Evolutionary conservation across 2,329 filamentous ascomycete genomes (phyloP).

Genomic region (Drechslerella stenobrocha): DNA sequence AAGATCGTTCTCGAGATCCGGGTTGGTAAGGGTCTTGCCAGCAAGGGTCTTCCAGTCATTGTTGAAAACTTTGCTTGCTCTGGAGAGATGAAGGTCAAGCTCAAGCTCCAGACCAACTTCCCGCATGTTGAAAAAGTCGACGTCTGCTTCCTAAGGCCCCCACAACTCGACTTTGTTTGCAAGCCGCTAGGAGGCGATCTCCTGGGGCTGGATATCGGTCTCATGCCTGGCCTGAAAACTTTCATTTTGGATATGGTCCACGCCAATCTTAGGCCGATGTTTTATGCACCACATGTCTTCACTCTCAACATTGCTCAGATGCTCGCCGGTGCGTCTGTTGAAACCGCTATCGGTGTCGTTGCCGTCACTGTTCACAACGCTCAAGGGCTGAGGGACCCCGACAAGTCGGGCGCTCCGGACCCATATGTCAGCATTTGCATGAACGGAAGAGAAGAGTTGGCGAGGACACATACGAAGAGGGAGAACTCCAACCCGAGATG

Average conservation of each 20-base stretch:
- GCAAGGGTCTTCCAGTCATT: constrained; percentile 94
- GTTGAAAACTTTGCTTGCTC: constrained; percentile 97
- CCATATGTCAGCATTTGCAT: constrained; percentile 85
- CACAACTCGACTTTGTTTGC: constrained; percentile 93
- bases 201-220: constrained; percentile 98
- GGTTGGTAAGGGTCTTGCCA: constrained; percentile 92
- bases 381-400: constrained; percentile 88
- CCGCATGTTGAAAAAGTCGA: constrained; percentile 94
- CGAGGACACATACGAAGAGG: constrained; percentile 82
- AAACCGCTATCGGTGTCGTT: constrained; percentile 92
- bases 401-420: constrained; percentile 89
- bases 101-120: constrained; percentile 94
- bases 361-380: constrained; percentile 90
- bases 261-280: constrained; percentile 89
- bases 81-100: constrained; percentile 92
- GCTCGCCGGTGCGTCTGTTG: constrained; percentile 88
- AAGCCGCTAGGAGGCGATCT: constrained; percentile 94
- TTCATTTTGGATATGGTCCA: constrained; percentile 98
- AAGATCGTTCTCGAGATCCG: constrained; percentile 95
- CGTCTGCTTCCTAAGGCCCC: constrained; percentile 88
- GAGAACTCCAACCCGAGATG: constrained; percentile 86
- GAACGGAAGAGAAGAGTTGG: constrained; percentile 78
- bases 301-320: constrained; percentile 98
- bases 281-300: constrained; percentile 97
- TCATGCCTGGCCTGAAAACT: constrained; percentile 87